Evolutionary conservation across 371 early-diverging fungal species (phyloP).

Genomic region (Rhizomucor pusillus): DNA sequence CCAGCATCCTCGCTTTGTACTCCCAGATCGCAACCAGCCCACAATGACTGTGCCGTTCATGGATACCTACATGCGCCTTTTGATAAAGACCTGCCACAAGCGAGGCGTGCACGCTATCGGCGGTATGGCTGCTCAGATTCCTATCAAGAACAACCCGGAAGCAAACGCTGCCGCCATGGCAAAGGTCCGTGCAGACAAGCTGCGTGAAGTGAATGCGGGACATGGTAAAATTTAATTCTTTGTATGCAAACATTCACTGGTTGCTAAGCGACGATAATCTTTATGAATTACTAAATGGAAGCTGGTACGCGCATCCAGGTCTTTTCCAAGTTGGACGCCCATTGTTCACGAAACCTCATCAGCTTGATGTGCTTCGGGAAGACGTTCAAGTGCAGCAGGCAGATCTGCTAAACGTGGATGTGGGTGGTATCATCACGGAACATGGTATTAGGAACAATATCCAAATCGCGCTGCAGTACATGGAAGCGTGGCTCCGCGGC

Average conservation of each 20-base stretch:
- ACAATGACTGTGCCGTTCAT: constrained; percentile 95
- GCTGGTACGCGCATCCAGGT: constrained; percentile 93
- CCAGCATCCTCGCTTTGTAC: constrained; percentile 75
- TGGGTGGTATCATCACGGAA: constrained; percentile 76
- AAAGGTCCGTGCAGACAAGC: constrained; percentile 92
- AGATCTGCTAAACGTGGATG: constrained; percentile 75
- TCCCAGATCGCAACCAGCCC: constrained; percentile 89
- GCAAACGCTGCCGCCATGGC: constrained; percentile 90
- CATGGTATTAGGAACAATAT: constrained; percentile 83
- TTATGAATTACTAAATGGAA: constrained; percentile 53
- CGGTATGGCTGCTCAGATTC: constrained; percentile 98
- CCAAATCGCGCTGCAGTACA: constrained; percentile 82
- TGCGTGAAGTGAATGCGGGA: constrained; percentile 91
- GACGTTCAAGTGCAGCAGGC: constrained; percentile 74
- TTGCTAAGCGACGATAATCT: no score
- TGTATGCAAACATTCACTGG: no score
- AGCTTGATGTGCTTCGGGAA: constrained; percentile 79
- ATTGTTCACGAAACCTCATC: constrained; percentile 90
- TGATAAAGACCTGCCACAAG: constrained; percentile 96
- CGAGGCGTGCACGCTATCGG: constrained; percentile 98
- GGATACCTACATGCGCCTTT: constrained; percentile 86
- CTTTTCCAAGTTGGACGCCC: constrained; percentile 81
- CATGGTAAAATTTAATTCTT: no score
- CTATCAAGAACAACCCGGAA: constrained; percentile 85
- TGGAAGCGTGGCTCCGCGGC: constrained; percentile 92